These are phyloP conservation scores for Agastache rugosa DNA, from an alignment of 257 asterid species.

Conservation along the genomic window DNA sequence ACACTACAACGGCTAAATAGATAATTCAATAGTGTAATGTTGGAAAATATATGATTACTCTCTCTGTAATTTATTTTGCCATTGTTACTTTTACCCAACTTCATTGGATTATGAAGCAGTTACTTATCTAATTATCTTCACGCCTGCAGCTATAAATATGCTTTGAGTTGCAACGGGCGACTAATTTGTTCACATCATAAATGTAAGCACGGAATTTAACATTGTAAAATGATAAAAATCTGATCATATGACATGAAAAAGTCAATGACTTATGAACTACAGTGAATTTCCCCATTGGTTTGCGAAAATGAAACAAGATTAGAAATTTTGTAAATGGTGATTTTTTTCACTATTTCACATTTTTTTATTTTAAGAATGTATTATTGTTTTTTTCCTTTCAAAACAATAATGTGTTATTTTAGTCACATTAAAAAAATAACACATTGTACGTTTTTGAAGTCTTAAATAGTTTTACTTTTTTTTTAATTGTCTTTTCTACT, in stretches of 20 bases:
- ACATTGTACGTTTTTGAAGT: too few relatives aligned
- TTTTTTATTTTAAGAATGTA: background rate
- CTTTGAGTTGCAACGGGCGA: background rate
- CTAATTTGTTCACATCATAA: background rate
- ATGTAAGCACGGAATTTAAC: background rate
- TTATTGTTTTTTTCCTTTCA: too few relatives aligned
- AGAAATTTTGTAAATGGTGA: background rate
- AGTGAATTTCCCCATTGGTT: background rate
- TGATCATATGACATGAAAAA: too few relatives aligned
- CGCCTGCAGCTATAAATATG: background rate
- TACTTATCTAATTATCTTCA: background rate
- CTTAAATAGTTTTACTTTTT: too few relatives aligned
- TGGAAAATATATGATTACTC: background rate
- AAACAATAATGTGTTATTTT: too few relatives aligned
- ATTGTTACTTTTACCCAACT: conserved; percentile 9
- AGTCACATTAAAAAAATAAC: too few relatives aligned
- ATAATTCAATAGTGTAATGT: background rate
- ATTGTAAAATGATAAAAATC: background rate
- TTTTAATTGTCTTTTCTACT: background rate
- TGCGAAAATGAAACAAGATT: background rate
- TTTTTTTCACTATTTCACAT: background rate
- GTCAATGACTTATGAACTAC: background rate
- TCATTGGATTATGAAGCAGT: background rate
- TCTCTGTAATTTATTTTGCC: background rate
- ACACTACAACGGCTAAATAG: conserved; percentile 26